Evolutionary conservation across 345 rosid species (phyloP), one percentile per base, ranked within the genome.

Genomic region (Salix arbutifolia): DNA sequence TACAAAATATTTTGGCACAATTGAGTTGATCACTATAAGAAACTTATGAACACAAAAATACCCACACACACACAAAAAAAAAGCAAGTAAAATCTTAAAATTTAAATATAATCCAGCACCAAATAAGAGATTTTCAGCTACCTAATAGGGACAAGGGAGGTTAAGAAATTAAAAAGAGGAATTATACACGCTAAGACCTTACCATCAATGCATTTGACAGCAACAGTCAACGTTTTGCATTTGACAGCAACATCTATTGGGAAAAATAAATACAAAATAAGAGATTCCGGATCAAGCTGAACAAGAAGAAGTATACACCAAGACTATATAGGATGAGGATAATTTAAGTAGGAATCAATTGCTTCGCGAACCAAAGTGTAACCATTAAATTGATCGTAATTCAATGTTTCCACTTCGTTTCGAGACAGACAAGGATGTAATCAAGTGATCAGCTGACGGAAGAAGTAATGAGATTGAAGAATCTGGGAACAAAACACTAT

Each of bases 171-270:
- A 26, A 35, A 11, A 64, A 14, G 44, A 40, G 13, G 13, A 40
- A 40, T n/a, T n/a, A n/a, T 16, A 26, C 25, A 21, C n/a, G 17
- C 4, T 72, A 18, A 60, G 65, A 65, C 16, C 89, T 84, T 86
- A 93, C 97, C 79, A 88, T 89, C 77, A 93, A 83, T 64, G 91
- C 89, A 88, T 88, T 90, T 69, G 85, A 76, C 77, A 89, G 87
- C 76, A 93, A 62, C 66, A 82, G 88, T 78, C 84, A 50, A 71
- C 87, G 81, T 79, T 87, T 93, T 46, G 86, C 88, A 80, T 85
- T 85, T 83, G 69, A 85, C 77, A 67, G 92, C 84, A 44, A 90
- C 91, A 60, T 73, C 97, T 91, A 77, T n/a, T 52, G 33, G 62
- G 78, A 66, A 81, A 64, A 69, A 8, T 4, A 40, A 40, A 30